A percentile compares a stretch with the other conserved stretches of the same genome.
phyloP scores from a whole-genome alignment of 1,284 basidiomycete genomes.

The Ganoderma leucocontextum region DNA sequence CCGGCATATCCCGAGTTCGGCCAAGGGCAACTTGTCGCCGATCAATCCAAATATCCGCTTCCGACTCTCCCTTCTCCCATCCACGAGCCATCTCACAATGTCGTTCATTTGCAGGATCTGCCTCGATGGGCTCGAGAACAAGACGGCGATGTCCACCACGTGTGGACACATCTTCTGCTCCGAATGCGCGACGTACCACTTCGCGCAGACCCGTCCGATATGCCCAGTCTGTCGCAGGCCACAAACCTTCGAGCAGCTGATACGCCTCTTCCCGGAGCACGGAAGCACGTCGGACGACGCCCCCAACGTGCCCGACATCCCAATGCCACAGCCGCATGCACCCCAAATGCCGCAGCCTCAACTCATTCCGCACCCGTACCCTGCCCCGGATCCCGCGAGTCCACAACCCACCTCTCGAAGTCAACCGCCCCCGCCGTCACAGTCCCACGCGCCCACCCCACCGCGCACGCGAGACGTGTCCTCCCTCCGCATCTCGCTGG shows the following conservation, averaged over 20 bases:
- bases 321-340: not conserved
- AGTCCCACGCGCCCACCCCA: not conserved
- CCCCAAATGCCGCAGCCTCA: constrained; percentile 2
- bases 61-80: not conserved
- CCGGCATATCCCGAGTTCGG: no score
- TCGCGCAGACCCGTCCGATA: constrained; percentile 21
- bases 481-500: not conserved
- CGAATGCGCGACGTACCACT: constrained; percentile 35
- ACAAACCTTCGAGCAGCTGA: constrained; percentile 26
- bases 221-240: constrained; percentile 34
- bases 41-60: not conserved
- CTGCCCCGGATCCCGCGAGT: not conserved
- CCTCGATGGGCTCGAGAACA: constrained; percentile 25
- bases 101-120: constrained; percentile 33
- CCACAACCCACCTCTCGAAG: constrained; percentile 2
- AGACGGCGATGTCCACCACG: constrained; percentile 26
- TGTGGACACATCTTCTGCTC: constrained; percentile 30
- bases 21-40: not conserved
- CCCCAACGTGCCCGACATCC: not conserved
- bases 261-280: constrained; percentile 30
- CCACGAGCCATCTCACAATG: not conserved
- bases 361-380: constrained; percentile 1
- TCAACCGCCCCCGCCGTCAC: not conserved
- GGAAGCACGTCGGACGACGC: not conserved
- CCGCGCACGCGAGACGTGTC: not conserved